These are phyloP conservation scores for Metschnikowia lunata DNA, from an alignment of 805 yeast genomes.

Conservation along the genomic window DNA sequence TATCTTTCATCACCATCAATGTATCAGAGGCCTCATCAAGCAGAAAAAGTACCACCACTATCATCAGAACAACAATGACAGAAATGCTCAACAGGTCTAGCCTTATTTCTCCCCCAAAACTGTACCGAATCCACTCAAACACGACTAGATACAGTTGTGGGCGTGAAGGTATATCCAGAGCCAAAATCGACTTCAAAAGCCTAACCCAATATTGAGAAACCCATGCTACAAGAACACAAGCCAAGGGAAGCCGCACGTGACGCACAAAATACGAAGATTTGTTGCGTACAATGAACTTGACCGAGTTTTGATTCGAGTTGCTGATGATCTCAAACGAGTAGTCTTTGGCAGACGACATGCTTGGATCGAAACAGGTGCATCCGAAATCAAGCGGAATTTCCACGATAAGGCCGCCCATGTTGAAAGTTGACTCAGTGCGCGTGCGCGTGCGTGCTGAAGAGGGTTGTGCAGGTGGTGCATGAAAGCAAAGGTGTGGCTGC, in stretches of 20 bases:
- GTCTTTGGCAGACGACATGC: slow-evolving; percentile 30
- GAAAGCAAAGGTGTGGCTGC: slow-evolving; percentile 2
- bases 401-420: slow-evolving; percentile 6
- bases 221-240: slow-evolving; percentile 10
- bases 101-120: not conserved
- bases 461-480: slow-evolving; percentile 1
- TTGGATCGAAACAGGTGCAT: not conserved
- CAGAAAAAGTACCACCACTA: slow-evolving; percentile 17
- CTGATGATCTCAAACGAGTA: slow-evolving; percentile 24
- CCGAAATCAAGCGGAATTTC: not conserved
- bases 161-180: too few relatives aligned
- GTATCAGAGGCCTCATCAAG: slow-evolving; percentile 40
- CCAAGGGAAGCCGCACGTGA: slow-evolving; percentile 16
- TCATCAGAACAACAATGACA: not conserved
- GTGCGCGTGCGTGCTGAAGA: not conserved
- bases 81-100: not conserved
- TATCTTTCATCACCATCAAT: slow-evolving; percentile 37
- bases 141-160: too few relatives aligned
- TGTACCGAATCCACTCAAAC: too few relatives aligned
- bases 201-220: not conserved
- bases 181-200: too few relatives aligned
- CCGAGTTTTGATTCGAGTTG: slow-evolving; percentile 15
- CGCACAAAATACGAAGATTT: slow-evolving; percentile 12
- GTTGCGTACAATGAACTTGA: slow-evolving; percentile 15
- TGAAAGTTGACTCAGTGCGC: slow-evolving; percentile 8